Evolutionary conservation across 495 filamentous ascomycete genomes (phyloP), one percentile per base, ranked within the genome.

Genomic region (Penicillium macrosclerotiorum): DNA sequence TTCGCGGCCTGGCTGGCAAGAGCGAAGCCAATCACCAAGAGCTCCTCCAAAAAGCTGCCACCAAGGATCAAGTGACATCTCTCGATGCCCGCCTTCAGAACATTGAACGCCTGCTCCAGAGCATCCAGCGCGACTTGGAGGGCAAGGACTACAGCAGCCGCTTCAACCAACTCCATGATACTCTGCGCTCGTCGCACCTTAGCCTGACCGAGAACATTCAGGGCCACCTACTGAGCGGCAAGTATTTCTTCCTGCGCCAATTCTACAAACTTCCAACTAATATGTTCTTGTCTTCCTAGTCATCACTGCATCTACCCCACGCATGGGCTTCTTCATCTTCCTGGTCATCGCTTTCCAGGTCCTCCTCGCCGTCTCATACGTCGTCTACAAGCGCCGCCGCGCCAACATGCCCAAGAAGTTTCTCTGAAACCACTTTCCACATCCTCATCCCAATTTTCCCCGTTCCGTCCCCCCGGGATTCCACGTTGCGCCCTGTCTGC

Each of bases 401-500:
- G 73, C 76, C 9, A 80, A 77, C 48, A 76, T 78, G 59, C 89
- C 90, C 24, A 96, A 96, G 82, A 98, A 98, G 65, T 98, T 90
- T 66, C 68, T 98, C 53, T 98, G 74, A 62, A 49, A 19, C 5
- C 7, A 8, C 24, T n/a, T 24, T 23, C 29, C 29, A 17, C 8
- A 40, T 7, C 24, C 32, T 2, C 35, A 22, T 24, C 22, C 27
- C 18, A 23, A 24, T 24, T 24, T 17, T 13, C 12, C 17, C n/a
- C n/a, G n/a, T n/a, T n/a, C n/a, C n/a, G n/a, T n/a, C n/a, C n/a
- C n/a, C n/a, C n/a, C n/a, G n/a, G n/a, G n/a, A n/a, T n/a, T n/a
- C n/a, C n/a, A n/a, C n/a, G n/a, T n/a, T n/a, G n/a, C n/a, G n/a
- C n/a, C 26, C 32, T 4, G 25, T 32, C 14, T 41, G 24, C 8